Percentiles rank a stretch among this genome's conserved stretches.
Conservation (phyloP, 1,284 basidiomycete species). For the Earliella scabrosa region DNA sequence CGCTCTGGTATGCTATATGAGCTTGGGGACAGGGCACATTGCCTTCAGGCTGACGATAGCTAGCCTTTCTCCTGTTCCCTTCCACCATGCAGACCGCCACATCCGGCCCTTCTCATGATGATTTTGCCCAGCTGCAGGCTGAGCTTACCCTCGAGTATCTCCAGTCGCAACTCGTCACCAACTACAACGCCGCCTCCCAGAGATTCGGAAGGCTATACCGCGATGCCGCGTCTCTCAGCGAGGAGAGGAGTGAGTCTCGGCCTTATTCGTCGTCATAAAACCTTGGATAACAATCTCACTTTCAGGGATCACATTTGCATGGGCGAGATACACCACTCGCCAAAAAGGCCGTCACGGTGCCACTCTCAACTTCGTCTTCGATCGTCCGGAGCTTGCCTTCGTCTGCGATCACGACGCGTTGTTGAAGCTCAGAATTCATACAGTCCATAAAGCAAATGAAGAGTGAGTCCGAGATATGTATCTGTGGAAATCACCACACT, state of each 20-base stretch:
- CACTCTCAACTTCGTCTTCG: conserved; percentile 26
- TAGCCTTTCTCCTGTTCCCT: neutral
- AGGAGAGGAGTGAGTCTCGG: conserved; percentile 9
- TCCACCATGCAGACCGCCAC: neutral
- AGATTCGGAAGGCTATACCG: conserved; percentile 25
- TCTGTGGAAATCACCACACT: too few species aligned
- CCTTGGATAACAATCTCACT: too few species aligned
- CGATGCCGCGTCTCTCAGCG: neutral
- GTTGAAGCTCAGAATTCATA: conserved; percentile 23
- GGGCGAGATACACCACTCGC: conserved; percentile 11
- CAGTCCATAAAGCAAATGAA: neutral
- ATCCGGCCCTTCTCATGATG: neutral
- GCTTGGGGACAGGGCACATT: too few species aligned
- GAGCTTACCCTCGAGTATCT: conserved; percentile 35
- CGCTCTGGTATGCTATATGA: neutral
- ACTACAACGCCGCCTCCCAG: conserved; percentile 30
- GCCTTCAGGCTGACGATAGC: too few species aligned
- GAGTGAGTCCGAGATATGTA: neutral
- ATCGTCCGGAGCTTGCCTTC: conserved; percentile 27
- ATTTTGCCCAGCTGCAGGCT: conserved; percentile 14
- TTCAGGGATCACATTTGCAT: conserved; percentile 18
- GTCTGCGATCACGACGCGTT: conserved; percentile 35
- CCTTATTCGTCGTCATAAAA: too few species aligned
- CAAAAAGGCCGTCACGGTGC: neutral
- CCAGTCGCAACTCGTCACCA: conserved; percentile 35